A percentile compares a stretch with the other conserved stretches of the same genome.
Evolutionary conservation across 331 rosid genomes (phyloP).

Genomic region (Stylosanthes scabra): DNA sequence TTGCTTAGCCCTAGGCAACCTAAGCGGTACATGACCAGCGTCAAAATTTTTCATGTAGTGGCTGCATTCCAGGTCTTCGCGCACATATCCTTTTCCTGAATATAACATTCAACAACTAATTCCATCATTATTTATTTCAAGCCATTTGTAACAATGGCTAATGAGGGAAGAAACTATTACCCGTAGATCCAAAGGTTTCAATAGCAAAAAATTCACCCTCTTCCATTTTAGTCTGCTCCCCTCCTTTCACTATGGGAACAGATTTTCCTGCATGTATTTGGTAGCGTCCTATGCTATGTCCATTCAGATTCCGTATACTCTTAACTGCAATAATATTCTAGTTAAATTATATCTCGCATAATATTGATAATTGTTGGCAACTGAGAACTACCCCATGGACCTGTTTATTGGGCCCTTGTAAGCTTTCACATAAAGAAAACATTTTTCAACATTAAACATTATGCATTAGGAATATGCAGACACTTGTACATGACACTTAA

Average conservation of each 20-base stretch:
- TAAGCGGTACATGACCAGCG: slow-evolving; percentile 86
- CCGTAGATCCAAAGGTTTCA: slow-evolving; percentile 96
- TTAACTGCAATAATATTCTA: slow-evolving; percentile 64
- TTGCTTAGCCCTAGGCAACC: slow-evolving; percentile 98
- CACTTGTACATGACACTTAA: neutral
- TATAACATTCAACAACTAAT: slow-evolving; percentile 35
- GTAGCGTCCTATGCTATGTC: slow-evolving; percentile 97
- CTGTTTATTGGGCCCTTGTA: no score
- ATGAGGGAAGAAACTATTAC: slow-evolving; percentile 50
- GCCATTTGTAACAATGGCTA: slow-evolving; percentile 29
- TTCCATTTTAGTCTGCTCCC: slow-evolving; percentile 99
- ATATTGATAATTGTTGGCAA: neutral
- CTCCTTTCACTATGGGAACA: slow-evolving; percentile 97
- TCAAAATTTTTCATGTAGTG: slow-evolving; percentile 98
- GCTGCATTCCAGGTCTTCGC: slow-evolving; percentile 99
- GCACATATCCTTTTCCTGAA: slow-evolving; percentile 91
- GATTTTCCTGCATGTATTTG: slow-evolving; percentile 98
- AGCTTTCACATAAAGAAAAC: no score
- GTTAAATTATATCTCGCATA: slow-evolving; percentile 24
- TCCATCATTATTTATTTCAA: slow-evolving; percentile 23
- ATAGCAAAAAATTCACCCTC: slow-evolving; percentile 99
- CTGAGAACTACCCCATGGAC: no score
- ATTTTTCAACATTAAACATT: neutral
- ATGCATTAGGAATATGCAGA: slow-evolving; percentile 7
- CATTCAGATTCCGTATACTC: slow-evolving; percentile 95